Base-by-base conservation (phyloP, 2,329 filamentous ascomycete species). In the Stagonosporopsis cucurbitacearum region DNA sequence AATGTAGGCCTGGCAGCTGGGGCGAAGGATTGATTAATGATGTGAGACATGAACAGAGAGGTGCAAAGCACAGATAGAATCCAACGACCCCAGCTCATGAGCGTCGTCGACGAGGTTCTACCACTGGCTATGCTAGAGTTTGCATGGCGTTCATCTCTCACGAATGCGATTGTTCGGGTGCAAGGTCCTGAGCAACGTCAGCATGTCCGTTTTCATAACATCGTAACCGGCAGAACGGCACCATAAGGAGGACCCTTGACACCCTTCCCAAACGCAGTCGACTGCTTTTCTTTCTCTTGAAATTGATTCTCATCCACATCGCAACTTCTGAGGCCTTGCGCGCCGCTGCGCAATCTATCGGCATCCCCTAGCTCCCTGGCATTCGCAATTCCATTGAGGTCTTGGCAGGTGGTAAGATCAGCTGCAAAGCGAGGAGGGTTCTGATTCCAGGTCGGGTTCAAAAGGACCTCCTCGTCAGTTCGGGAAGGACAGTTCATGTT, bases 401-500 rank as follows among this genome's bases (percentile, higher is more conserved):
- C 67, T 47, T 67, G 59, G 50, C 69, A 66, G 15, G 69, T 72
- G 26, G 68, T 72, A 23, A 70, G 56, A 55, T 71, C 69, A n/a
- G 68, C 63, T 20, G 68, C 67, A 52, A 71, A 68, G 37, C 51
- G 58, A 30, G 68, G 69, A 23, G 69, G 68, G 30, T 59, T 70
- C 42, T 72, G 68, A 32, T 72, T 72, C 67, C 67, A 72, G 50
- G 57, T 66, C 5, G 68, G 68, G 40, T 69, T 62, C 25, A 65
- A 55, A 17, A 68, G 51, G 33, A 66, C 36, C 32, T 69, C 63
- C 6, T 71, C 66, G 48, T 71, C 70, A 36, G 62, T 68, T 47
- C 42, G 36, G 22, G 69, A 71, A 22, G 69, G 69, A 50, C 68
- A 71, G 36, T 71, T 72, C 69, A 72, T 72, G n/a, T 32, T 59